phyloP scores from a whole-genome alignment of 768 basidiomycete species.

The Tricholoma matsutake region DNA sequence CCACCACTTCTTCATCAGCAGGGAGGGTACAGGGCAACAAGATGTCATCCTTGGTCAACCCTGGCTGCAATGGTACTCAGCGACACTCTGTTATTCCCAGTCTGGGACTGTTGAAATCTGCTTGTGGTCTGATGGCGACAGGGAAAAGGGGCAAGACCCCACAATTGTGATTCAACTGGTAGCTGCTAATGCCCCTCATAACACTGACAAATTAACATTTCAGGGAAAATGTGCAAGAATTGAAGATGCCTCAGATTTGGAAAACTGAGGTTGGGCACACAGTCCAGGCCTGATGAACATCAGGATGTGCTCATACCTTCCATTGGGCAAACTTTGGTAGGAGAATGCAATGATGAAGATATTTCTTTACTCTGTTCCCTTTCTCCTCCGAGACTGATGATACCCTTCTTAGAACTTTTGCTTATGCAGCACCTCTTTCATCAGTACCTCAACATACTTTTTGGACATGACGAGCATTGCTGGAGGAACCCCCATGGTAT shows the following conservation, averaged over 20 bases:
- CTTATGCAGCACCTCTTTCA: no score
- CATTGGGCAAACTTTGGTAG: conserved; percentile 12
- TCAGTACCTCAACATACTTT: not conserved
- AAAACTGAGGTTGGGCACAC: not conserved
- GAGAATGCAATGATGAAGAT: not conserved
- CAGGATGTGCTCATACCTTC: conserved; percentile 6
- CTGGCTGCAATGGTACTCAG: not conserved
- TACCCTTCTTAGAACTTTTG: no score
- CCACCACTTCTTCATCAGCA: no score
- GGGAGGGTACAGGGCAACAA: no score
- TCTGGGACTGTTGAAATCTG: conserved; percentile 11
- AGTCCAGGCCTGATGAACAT: not conserved
- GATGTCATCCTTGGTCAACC: no score
- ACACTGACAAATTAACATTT: not conserved
- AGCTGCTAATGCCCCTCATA: not conserved
- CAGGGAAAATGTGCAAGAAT: not conserved
- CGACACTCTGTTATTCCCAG: not conserved
- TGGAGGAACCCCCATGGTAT: not conserved
- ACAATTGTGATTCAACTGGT: conserved; percentile 10
- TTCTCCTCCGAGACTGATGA: not conserved
- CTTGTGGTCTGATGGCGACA: conserved; percentile 17
- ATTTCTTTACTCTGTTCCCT: not conserved
- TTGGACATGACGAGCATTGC: not conserved
- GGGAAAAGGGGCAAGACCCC: not conserved
- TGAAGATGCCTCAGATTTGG: not conserved